Evolutionary conservation across 306 rosid species (phyloP), one percentile per base, ranked within the genome.

Genomic region (Castanospermum australe): DNA sequence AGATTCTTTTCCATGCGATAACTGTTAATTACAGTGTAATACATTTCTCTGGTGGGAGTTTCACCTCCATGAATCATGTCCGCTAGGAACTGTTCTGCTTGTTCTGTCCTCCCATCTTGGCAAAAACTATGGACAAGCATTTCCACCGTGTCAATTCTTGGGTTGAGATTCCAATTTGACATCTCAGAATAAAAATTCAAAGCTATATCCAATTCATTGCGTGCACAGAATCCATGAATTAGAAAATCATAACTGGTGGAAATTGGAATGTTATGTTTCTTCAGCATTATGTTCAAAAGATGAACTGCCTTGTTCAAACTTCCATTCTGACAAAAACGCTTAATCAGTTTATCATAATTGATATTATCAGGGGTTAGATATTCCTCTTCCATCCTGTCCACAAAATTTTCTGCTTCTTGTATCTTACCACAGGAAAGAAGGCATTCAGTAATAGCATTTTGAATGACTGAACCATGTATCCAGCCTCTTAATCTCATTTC

Each of bases 401-500:
- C 38, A 87, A 91, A 87, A 24, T 18, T 22, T 84, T 88, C 98
- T 0, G 96, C 98, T 79, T 91, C 96, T 77, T 82, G 82, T 82
- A 92, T 32, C 84, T 76, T 82, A 71, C 91, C 89, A 66, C 41
- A 60, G 57, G 89, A 82, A 76, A 92, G 84, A 77, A 95, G 88
- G 86, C 82, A 75, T 71, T 87, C 89, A 2, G 76, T 90, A 66
- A 95, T 81, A 11, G 87, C 65, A 28, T 86, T 85, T 79, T 95
- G 99, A 82, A 81, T 52, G 35, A 67, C 9, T 65, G 99, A 92
- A 84, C 85, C 88, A 80, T 87, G 99, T 61, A 25, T 72, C 95
- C 94, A 89, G 60, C 89, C 89, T 84, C 92, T 91, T 38, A 50
- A 67, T 72, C 87, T 91, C 97, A 95, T 92, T 78, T 86, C 87